phyloP scores from a whole-genome alignment of 1,284 basidiomycete species.

The Uromyces viciae-fabae region DNA sequence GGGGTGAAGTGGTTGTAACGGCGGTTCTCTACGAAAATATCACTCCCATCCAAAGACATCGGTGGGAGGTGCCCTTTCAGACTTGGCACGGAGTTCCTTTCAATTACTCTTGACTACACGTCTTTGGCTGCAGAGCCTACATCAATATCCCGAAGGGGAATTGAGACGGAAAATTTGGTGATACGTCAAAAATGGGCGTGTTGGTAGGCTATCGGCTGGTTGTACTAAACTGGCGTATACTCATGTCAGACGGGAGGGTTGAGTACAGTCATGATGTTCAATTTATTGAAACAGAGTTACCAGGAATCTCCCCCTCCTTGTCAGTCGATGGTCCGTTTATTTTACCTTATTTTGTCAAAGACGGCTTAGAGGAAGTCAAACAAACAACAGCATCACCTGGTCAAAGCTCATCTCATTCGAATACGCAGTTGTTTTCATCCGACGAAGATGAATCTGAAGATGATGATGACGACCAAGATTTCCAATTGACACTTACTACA shows the following conservation, averaged over 20 bases:
- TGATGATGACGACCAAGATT: too few species aligned
- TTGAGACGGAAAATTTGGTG: background rate
- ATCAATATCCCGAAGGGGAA: slow-evolving; percentile 4
- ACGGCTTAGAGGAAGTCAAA: background rate
- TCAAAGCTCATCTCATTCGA: too few species aligned
- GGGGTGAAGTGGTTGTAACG: slow-evolving; percentile 7
- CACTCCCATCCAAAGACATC: background rate
- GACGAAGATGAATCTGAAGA: too few species aligned
- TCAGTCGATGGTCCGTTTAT: background rate
- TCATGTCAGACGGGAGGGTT: too few species aligned
- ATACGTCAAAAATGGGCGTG: background rate
- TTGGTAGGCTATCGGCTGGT: background rate
- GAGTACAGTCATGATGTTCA: background rate
- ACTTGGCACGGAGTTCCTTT: background rate
- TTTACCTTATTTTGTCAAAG: background rate
- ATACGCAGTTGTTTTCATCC: too few species aligned
- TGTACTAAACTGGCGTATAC: slow-evolving; percentile 2
- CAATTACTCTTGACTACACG: background rate
- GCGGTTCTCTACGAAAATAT: slow-evolving; percentile 12
- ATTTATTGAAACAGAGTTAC: background rate
- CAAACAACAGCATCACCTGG: background rate
- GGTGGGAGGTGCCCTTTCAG: background rate
- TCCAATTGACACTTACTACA: background rate
- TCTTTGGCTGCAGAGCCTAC: slow-evolving; percentile 10
- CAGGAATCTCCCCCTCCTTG: slow-evolving; percentile 2